Conservation (phyloP, 768 basidiomycete genomes). For the Cystofilobasidium capitatum region DNA sequence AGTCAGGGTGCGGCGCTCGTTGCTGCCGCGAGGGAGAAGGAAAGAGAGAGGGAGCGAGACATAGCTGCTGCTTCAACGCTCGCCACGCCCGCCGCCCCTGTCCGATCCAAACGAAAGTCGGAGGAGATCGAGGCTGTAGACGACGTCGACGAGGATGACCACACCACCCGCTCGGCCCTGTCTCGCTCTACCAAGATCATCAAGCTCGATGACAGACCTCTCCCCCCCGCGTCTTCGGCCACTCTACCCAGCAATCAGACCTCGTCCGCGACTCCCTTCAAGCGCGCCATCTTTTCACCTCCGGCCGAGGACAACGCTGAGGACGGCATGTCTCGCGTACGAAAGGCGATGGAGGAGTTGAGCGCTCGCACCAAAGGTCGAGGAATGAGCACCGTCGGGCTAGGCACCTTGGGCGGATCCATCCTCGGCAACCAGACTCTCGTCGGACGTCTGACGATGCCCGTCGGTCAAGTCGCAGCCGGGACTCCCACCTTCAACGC, state of each 20-base stretch:
- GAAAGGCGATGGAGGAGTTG: constrained; percentile 5
- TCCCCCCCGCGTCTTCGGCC: background rate
- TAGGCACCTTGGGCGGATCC: background rate
- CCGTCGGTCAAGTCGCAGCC: background rate
- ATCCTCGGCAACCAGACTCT: background rate
- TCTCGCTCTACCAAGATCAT: background rate
- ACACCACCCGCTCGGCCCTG: background rate
- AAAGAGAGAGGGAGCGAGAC: background rate
- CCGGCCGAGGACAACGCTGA: background rate
- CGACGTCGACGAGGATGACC: background rate
- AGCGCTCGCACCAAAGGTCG: background rate
- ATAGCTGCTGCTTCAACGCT: background rate
- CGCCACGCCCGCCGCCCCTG: background rate
- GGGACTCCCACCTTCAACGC: background rate
- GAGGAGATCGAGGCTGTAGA: background rate
- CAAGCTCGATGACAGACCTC: background rate
- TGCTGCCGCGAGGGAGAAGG: background rate
- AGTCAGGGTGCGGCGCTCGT: background rate
- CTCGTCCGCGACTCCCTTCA: background rate
- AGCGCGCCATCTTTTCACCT: background rate
- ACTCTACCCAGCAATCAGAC: background rate
- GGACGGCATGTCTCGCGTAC: background rate
- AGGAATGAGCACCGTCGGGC: background rate
- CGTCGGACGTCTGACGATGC: constrained; percentile 1
- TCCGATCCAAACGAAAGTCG: background rate